Evolutionary conservation across 116 monocot genomes (phyloP).

Genomic region (Dioscorea cayenensis): DNA sequence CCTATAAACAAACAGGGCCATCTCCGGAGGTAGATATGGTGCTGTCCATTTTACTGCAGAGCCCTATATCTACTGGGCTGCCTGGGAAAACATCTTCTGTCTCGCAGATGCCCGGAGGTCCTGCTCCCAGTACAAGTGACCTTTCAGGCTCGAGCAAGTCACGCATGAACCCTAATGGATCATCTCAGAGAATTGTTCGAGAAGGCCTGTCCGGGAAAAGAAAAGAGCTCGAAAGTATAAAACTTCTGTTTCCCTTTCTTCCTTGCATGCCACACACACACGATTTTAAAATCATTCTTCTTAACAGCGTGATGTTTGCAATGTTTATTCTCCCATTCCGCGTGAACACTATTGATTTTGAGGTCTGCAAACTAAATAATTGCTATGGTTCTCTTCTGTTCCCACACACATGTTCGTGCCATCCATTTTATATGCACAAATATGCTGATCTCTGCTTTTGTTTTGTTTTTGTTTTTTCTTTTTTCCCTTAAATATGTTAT

Average conservation of each 20-base stretch:
- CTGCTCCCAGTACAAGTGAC: slow-evolving; percentile 57
- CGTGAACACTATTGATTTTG: too few species aligned
- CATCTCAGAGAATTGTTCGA: slow-evolving; percentile 35
- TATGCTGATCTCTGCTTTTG: too few species aligned
- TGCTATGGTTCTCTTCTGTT: too few species aligned
- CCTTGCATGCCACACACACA: not conserved
- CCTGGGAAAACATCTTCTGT: slow-evolving; percentile 33
- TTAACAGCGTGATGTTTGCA: too few species aligned
- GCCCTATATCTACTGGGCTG: slow-evolving; percentile 38
- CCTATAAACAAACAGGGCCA: slow-evolving; percentile 38
- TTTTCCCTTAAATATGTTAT: too few species aligned
- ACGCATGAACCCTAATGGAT: slow-evolving; percentile 52
- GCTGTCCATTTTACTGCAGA: slow-evolving; percentile 68
- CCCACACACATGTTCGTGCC: too few species aligned
- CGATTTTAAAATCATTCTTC: too few species aligned
- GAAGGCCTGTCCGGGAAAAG: slow-evolving; percentile 47
- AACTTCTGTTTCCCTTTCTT: not conserved
- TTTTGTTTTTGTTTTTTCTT: too few species aligned
- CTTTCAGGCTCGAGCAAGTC: slow-evolving; percentile 71
- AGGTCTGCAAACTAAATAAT: too few species aligned
- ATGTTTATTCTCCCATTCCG: too few species aligned
- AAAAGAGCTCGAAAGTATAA: slow-evolving; percentile 66
- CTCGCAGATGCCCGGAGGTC: slow-evolving; percentile 29
- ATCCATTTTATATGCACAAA: too few species aligned
- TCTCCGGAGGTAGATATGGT: slow-evolving; percentile 69